Evolutionary conservation across 768 basidiomycete species (phyloP).

Genomic region (Lentinula detonsa): DNA sequence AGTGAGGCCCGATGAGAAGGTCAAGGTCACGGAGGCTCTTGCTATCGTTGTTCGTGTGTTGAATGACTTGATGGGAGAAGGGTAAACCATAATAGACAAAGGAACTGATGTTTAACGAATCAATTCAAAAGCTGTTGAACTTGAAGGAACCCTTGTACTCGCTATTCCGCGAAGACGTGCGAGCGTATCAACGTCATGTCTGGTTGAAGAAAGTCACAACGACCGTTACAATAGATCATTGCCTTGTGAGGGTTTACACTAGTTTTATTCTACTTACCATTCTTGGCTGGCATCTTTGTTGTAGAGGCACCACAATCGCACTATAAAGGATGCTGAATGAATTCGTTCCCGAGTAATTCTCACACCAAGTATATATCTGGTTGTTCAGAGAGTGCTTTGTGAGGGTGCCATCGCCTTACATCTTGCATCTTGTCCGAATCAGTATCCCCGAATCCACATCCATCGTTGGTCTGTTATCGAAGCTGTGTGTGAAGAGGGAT

Average conservation of each 20-base stretch:
- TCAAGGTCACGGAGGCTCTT: slow-evolving; percentile 50
- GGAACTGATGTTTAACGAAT: not conserved
- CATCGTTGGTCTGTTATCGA: too few species aligned
- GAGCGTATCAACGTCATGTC: not conserved
- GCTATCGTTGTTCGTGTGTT: slow-evolving; percentile 58
- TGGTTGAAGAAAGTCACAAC: not conserved
- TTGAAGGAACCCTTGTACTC: not conserved
- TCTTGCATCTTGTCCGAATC: too few species aligned
- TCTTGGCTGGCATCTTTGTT: not conserved
- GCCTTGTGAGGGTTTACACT: not conserved
- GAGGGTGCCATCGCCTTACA: too few species aligned
- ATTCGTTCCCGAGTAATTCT: slow-evolving; percentile 6
- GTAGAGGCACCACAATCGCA: not conserved
- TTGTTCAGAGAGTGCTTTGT: too few species aligned
- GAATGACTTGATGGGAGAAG: slow-evolving; percentile 44
- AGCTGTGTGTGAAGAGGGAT: not conserved
- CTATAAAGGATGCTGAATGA: not conserved
- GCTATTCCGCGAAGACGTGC: not conserved
- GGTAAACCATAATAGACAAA: not conserved
- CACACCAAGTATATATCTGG: not conserved
- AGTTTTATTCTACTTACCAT: not conserved
- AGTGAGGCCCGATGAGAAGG: slow-evolving; percentile 39
- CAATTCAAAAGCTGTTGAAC: not conserved
- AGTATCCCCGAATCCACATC: not conserved
- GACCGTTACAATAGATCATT: not conserved